phyloP scores from a whole-genome alignment of 805 yeast genomes.

The Metschnikowia proteae region DNA sequence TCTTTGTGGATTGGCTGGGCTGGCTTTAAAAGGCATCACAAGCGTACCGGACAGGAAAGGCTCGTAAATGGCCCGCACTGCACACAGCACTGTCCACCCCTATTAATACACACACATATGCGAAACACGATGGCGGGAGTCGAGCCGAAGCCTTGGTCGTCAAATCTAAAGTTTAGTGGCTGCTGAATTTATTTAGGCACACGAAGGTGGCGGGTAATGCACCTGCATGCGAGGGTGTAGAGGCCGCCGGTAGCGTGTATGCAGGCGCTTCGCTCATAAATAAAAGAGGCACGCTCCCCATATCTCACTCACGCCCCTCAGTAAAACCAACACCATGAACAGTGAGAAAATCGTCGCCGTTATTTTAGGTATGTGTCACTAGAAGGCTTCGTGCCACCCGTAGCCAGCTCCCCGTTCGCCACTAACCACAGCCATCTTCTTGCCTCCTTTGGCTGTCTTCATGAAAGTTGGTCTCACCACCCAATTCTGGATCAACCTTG shows the following conservation, averaged over 20 bases:
- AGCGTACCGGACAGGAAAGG: neutral
- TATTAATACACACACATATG: neutral
- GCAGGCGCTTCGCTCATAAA: neutral
- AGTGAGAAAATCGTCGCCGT: conserved; percentile 41
- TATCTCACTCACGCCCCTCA: neutral
- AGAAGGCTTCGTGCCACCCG: neutral
- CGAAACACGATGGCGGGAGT: neutral
- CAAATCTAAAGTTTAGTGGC: too few relatives aligned
- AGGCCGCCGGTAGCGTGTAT: neutral
- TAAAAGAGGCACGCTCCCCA: neutral
- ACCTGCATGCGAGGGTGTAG: neutral
- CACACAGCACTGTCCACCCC: neutral
- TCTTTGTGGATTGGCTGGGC: neutral
- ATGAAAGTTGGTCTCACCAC: conserved; percentile 62
- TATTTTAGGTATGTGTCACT: conserved; percentile 28
- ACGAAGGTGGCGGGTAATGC: neutral
- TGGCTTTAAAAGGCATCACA: neutral
- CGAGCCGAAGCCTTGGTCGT: too few relatives aligned
- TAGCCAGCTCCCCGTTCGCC: conserved; percentile 8
- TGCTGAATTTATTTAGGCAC: too few relatives aligned
- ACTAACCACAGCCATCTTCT: conserved; percentile 46
- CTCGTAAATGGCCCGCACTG: neutral
- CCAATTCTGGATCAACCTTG: conserved; percentile 60
- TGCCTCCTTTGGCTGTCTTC: conserved; percentile 78
- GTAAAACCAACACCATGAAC: conserved; percentile 23